Evolutionary conservation across 768 basidiomycete genomes (phyloP), one percentile per base, ranked within the genome.

Genomic region (Trametes maxima): DNA sequence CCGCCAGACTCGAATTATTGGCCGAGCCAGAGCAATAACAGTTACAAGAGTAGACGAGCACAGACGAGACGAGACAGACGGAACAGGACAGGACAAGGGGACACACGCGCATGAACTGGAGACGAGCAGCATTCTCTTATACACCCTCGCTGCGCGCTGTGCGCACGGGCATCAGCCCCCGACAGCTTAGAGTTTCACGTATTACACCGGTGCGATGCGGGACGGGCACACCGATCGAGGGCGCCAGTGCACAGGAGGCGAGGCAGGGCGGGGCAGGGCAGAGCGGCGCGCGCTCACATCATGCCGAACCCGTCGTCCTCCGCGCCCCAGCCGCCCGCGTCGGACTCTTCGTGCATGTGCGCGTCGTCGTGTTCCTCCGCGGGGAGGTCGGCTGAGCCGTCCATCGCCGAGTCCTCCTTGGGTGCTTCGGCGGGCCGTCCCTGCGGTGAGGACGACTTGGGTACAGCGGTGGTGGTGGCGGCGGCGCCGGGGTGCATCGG

Each of bases 251-350:
- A n/a, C n/a, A n/a, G n/a, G n/a, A n/a, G n/a, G n/a, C n/a, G n/a
- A n/a, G n/a, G n/a, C n/a, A n/a, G n/a, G 5, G 39, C 3, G 39
- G 12, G 14, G 39, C 14, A 11, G 17, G 14, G 39, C 39, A n/a
- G 39, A n/a, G 39, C 39, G 24, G 46, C 22, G 49, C 10, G 36
- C 35, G 11, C 54, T 74, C 64, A 77, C 39, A 85, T 68, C 82
- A 90, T 85, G 42, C 89, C 88, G 87, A 91, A 90, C 46, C 84
- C 86, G 68, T 90, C 87, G 65, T 84, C 88, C 52, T 86, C 85
- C 43, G 79, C 84, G 37, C 88, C 89, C 89, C 89, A 90, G 22
- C 89, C 87, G 66, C 82, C 86, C 4, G 84, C 84, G 5, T 84
- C 78, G 6, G 82, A 69, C 69, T 86, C 88, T 61, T 88, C 88